Base-by-base conservation (phyloP, 345 rosid genomes). In the Moricandia moricandioides region DNA sequence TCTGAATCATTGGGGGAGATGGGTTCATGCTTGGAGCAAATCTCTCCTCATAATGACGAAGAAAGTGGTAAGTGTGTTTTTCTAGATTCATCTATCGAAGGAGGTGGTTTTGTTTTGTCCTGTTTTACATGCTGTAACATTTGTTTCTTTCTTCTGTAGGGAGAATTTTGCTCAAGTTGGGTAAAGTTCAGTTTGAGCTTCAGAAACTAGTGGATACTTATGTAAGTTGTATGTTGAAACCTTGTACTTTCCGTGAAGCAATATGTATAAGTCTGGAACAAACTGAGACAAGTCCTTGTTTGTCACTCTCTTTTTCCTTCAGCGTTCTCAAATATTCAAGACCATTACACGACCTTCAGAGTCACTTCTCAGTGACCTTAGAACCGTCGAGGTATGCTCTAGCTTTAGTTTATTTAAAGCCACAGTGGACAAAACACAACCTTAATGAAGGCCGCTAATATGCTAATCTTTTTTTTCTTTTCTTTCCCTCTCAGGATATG, bases 301-400 rank as follows among this genome's bases (percentile, higher is more conserved):
- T 45, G 45, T 57, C 24, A 21, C 24, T 21, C 24, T 65, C n/a
- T 71, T 54, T 74, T 27, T 52, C 62, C 65, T 37, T 73, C 89
- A 96, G 99, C 94, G 97, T 3, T 82, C 90, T 72, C 90, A 92
- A 79, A 77, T 96, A 82, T 70, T 86, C 74, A 62, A 82, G 76
- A 96, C 99, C 35, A 91, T 96, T 79, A 90, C 98, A 62, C 82
- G 85, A 66, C 98, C 99, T 29, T 87, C 98, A 6, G 99, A 96
- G 83, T 92, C 97, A 47, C 88, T 92, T 82, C 89, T 96, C 69
- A 89, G 67, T 80, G 98, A 96, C 71, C 97, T 96, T 65, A 91
- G 93, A 65, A 92, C 88, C 2, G 96, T 92, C 10, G 98, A 96
- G 98, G 99, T 96, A 80, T 67, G 70, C 58, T 12, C 0, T 59